Conservation (phyloP, 345 rosid species). For the thale cress (Arabidopsis thaliana) region TAIR10.1 NC_003071.7:10529501-10530000, state of each 20-base stretch:
- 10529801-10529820: constrained; percentile 51
- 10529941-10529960: constrained; percentile 62
- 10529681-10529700: background rate
- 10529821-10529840: constrained; percentile 51
- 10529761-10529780: constrained; percentile 19
- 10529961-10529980: constrained; percentile 59
- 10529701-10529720: constrained; percentile 26
- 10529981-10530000: constrained; percentile 30
- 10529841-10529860: constrained; percentile 42
- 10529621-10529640: too few species aligned
- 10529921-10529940: constrained; percentile 80
- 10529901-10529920: constrained; percentile 76
- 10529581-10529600: too few species aligned
- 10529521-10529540: too few species aligned
- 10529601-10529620: too few species aligned
- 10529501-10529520: too few species aligned
- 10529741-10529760: constrained; percentile 27
- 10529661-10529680: background rate
- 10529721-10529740: constrained; percentile 64
- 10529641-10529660: background rate
- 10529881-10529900: constrained; percentile 71
- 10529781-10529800: constrained; percentile 27
- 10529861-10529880: constrained; percentile 36
- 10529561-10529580: background rate
- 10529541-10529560: background rate